Base-by-base conservation (phyloP, 345 rosid genomes). In the Brassica rapa region DNA sequence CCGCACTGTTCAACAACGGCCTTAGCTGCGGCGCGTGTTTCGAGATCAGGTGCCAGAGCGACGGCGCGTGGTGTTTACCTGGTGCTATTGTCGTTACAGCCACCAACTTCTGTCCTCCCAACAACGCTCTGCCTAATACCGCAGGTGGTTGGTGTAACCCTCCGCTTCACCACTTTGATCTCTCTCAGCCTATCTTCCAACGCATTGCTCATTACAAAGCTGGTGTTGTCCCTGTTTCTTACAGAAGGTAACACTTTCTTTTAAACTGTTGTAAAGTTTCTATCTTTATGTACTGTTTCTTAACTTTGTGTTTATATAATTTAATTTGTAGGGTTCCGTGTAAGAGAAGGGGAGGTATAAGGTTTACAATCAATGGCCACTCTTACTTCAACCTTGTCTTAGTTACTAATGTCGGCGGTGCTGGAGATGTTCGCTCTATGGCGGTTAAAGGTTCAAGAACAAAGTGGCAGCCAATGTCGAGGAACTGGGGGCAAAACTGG, bases 401-500 rank as follows among this genome's bases (percentile, higher is more conserved):
- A 6, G 83, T 89, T 9, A 87, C 90, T 2, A 89, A 89, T 29
- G 91, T 86, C 1, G 93, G 90, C 2, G 91, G 70, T 0, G 70
- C 70, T 7, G 70, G 70, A 37, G 70, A 66, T 66, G 70, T 37
- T 21, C 70, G 25, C 12, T 72, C 82, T 0, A 87, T 86, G 2
- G 84, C 85, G 7, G 75, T 89, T 24, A 89, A 85, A 80, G 93
- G 93, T 7, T 83, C 87, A 0, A 86, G 83, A 74, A 86, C 84
- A 0, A 77, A 64, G 0, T 89, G 93, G 91, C 84, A 82, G 59
- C 76, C 79, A 55, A 82, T 88, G 89, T 85, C 89, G 33, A 79
- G 89, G n/a, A 88, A 87, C 35, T 88, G 90, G 88, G 91, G 87
- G 0, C 90, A 88, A 12, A 88, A 88, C 60, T 87, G 89, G 90